Evolutionary conservation across 495 filamentous ascomycete genomes (phyloP), one percentile per base, ranked within the genome.

Genomic region (Daldinia decipiens): DNA sequence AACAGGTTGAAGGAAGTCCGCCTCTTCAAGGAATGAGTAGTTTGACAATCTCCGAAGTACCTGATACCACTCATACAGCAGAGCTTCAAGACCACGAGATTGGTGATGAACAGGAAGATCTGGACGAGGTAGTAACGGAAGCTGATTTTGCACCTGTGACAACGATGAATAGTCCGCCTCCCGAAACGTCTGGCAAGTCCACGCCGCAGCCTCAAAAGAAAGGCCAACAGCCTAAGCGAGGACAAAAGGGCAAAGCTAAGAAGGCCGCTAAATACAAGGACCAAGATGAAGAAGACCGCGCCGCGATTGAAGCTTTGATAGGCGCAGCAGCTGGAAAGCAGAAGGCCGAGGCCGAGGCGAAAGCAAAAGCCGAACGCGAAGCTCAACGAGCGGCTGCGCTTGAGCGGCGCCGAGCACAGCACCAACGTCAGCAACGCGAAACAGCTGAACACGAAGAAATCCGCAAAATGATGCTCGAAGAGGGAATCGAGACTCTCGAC

Each of bases 211-310:
- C 76, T 24, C 70, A 79, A 40, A 76, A 77, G 45, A 82, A 86
- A 77, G 72, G 57, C 1, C 77, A 80, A 55, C 71, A 79, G 34
- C 47, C 65, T 13, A 88, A 91, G 40, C 92, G 95, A 27, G 95
- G 94, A 39, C 95, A 97, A 79, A 89, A 87, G 62, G 86, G 83
- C 50, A 99, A 97, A 76, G 87, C 88, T 51, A 97, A 95, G 82
- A 97, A 96, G 74, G 93, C 93, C 27, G 80, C 86, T 52, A 98
- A 98, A 80, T 99, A 99, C 78, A 93, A 93, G 34, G 85, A 96
- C 73, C 95, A 99, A 84, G 94, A 97, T 74, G 94, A 96, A 17
- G 94, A 95, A 75, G 95, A 99, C 69, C 92, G 94, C 43, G 87
- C 85, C 36, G 84, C 94, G 1, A 93, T 94, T 60, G 89, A 97